Evolutionary conservation across 1,139 yeast species (phyloP), one percentile per base, ranked within the genome.

Genomic region (Arxiozyma slooffiae): DNA sequence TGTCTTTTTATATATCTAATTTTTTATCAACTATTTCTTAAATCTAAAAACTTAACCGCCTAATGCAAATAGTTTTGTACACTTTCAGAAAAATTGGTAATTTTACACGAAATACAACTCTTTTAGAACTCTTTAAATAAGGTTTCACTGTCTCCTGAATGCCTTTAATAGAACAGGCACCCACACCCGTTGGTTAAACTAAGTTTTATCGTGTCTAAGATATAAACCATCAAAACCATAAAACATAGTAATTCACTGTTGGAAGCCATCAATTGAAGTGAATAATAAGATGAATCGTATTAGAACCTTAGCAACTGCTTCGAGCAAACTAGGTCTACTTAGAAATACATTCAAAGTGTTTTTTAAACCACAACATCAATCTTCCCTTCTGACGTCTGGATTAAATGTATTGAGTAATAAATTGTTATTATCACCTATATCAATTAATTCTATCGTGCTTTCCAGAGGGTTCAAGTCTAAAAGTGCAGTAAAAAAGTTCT

Each of bases 401-500:
- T 34, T 42, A 11, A 42, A 42, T 20, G 6, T 34, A 4, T 20
- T 34, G 24, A 16, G 18, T 42, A 42, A 14, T 3, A 16, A 7
- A 26, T 16, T 11, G 20, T 17, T 3, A 26, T 9, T 18, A 18
- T 30, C 17, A 9, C n/a, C 37, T n/a, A 7, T 36, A 7, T 41
- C 16, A 1, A 7, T 41, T 16, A 21, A 8, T 16, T 9, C 11
- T 7, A 22, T 17, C n/a, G 20, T 21, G 9, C 30, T 42, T 20
- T 58, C 67, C 2, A 72, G 88, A 64, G 79, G 83, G 6, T 81
- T 82, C 72, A 82, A 82, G 64, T 84, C 81, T 47, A 76, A 82
- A 60, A 83, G 97, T 4, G 80, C 97, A 0, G 95, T 92, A 52
- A 89, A 89, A 74, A 89, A 85, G 73, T 84, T 87, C 69, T 92